Percentiles rank a stretch among this genome's conserved stretches.
phyloP scores from a whole-genome alignment of 2,329 filamentous ascomycete genomes.

The Lojkania enalia region DNA sequence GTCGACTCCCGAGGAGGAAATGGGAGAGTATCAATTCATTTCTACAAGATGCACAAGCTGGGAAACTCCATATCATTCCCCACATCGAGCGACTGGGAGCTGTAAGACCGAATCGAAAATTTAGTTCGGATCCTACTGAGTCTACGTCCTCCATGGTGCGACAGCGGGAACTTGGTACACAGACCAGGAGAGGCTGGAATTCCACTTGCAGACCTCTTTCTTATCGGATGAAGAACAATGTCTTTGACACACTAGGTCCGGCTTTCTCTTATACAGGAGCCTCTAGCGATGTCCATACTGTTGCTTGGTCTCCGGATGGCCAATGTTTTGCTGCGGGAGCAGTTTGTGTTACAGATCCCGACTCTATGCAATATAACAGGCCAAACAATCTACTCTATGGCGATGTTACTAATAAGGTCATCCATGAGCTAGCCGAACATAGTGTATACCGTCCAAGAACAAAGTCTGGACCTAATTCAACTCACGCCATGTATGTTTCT shows the following conservation, averaged over 20 bases:
- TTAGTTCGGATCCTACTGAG: constrained; percentile 17
- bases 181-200: constrained; percentile 32
- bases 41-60: constrained; percentile 32
- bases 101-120: constrained; percentile 16
- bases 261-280: constrained; percentile 59
- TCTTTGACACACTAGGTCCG: constrained; percentile 48
- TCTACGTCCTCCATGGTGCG: constrained; percentile 30
- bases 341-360: constrained; percentile 57
- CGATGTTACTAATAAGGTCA: constrained; percentile 43
- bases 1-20: constrained; percentile 20
- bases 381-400: constrained; percentile 61
- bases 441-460: constrained; percentile 48
- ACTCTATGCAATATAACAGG: constrained; percentile 64
- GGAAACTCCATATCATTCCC: constrained; percentile 23
- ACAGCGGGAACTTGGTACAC: constrained; percentile 38
- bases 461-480: constrained; percentile 47
- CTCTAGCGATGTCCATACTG: constrained; percentile 60
- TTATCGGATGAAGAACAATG: constrained; percentile 31
- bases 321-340: constrained; percentile 60
- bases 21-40: constrained; percentile 34
- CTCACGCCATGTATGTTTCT: constrained; percentile 50
- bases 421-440: constrained; percentile 61
- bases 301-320: constrained; percentile 61
- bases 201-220: constrained; percentile 24
- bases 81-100: constrained; percentile 33